phyloP scores from a whole-genome alignment of 2,329 filamentous ascomycete species.

The Myriosclerotinia curreyana region DNA sequence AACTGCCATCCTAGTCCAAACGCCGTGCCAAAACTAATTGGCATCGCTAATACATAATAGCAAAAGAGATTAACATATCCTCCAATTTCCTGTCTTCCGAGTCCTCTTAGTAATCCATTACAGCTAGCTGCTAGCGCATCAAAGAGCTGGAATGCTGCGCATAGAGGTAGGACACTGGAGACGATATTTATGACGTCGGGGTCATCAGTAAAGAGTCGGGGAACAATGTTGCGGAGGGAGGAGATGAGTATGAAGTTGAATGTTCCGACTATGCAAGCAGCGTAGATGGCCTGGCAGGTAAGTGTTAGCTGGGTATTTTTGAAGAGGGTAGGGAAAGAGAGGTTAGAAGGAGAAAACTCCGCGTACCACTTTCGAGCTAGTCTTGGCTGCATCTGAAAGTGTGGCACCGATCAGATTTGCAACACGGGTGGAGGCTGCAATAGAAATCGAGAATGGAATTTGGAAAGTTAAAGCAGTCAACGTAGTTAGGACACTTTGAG shows the following conservation, averaged over 20 bases:
- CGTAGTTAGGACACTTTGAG: conserved; percentile 81
- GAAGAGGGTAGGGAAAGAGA: background rate
- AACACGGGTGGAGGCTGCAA: conserved; percentile 82
- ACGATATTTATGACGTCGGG: conserved; percentile 66
- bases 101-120: conserved; percentile 80
- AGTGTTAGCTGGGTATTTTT: conserved; percentile 8
- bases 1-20: conserved; percentile 78
- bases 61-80: conserved; percentile 83
- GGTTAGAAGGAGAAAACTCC: background rate
- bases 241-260: conserved; percentile 73
- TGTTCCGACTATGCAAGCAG: conserved; percentile 67
- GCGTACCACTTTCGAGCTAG: conserved; percentile 65
- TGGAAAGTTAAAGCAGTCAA: conserved; percentile 81
- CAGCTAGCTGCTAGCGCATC: conserved; percentile 77
- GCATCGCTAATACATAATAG: conserved; percentile 84
- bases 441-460: conserved; percentile 86
- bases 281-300: conserved; percentile 52
- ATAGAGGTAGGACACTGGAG: conserved; percentile 69
- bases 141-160: conserved; percentile 85
- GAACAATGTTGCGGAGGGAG: conserved; percentile 68
- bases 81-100: conserved; percentile 85
- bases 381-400: conserved; percentile 75
- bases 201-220: conserved; percentile 74
- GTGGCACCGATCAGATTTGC: conserved; percentile 90
- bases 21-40: conserved; percentile 73